Base-by-base conservation (phyloP, 2,329 filamentous ascomycete genomes). In the Colletotrichum sp. region DNA sequence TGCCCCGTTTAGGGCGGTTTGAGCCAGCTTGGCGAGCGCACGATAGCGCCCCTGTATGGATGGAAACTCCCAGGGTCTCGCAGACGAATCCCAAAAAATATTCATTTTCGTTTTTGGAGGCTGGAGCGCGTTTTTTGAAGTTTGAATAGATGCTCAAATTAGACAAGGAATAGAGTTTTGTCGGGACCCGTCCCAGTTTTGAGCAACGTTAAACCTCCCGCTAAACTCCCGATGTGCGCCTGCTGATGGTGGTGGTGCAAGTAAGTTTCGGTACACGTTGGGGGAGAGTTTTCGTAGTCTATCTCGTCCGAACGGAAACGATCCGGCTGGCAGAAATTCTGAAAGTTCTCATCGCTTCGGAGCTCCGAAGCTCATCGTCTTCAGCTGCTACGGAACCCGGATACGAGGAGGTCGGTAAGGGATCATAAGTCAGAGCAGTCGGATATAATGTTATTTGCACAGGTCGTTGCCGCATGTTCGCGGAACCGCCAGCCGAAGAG, bases 1-100 rank as follows among this genome's bases (percentile, higher is more conserved):
- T 43, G 1, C 0, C 0, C 38, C 5, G 43, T 48, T 18, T 1
- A n/a, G 12, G 9, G 18, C 9, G 0, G 9, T n/a, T 12, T 0
- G 16, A n/a, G 38, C 38, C 18, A 48, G 18, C 38, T 43, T 3
- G 38, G 38, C 5, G 9, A 5, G 38, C 38, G 18, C 18, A n/a
- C 8, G 1, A 57, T 5, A 3, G 16, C 13, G 38, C 1, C 2
- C 16, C 6, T 1, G 3, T 21, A 5, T 2, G 16, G 36, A 58
- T 8, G 30, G 1, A 34, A 48, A 48, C 43, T 48, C 0, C 18
- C 18, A 21, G 9, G 0, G 43, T 1, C 18, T 48, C 43, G 0
- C 24, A 13, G 52, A 57, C 12, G 52, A 26, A 43, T n/a, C 8
- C 0, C 18, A 48, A 5, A n/a, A n/a, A n/a, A 5, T 2, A n/a